Base-by-base conservation (phyloP, 2,329 filamentous ascomycete species). In the Davidsoniella neocaledoniae region DNA sequence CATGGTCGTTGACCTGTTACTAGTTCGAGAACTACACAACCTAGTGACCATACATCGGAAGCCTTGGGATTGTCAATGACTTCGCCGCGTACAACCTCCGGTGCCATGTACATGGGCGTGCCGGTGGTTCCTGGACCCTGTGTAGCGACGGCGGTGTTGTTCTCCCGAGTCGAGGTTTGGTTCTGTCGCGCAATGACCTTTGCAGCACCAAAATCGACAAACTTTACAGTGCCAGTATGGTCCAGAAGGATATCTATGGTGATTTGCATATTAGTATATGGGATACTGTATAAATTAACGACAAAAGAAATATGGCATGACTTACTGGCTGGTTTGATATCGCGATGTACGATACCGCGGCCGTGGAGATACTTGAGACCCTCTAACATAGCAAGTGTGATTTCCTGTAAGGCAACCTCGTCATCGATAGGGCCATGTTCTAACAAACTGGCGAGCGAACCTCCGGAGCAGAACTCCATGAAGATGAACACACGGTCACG, bases 71-170 rank as follows among this genome's bases (percentile, higher is more conserved):
- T 82, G 12, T 48, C 29, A 12, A 36, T 23, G 10, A 79, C 70
- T 61, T 79, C 80, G 51, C 91, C 91, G 60, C 88, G 93, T 69
- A 98, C 96, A 39, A 95, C 86, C 69, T 98, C 91, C 4, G 91
- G 91, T 5, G 91, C 96, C 91, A 98, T 98, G 71, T 98, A 98
- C 91, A 98, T 98, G 2, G 91, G 91, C 9, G 91, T 98, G 57
- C 91, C 91, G 17, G 88, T 94, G 81, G 96, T 95, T 16, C 47
- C 51, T 10, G 44, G 44, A 12, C 44, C 33, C 16, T 38, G 26
- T 4, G 44, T 46, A 16, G 44, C 12, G 7, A 39, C 33, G 26
- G 33, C 36, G 5, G 29, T 36, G 5, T 44, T 43, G 17, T 87
- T 83, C 54, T 71, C 68, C 41, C 68, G 65, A 40, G 73, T 40